A percentile compares a stretch with the other conserved stretches of the same genome.
phyloP scores from a whole-genome alignment of 164 flowering plant genomes.

The Stephania yunnanensis region DNA sequence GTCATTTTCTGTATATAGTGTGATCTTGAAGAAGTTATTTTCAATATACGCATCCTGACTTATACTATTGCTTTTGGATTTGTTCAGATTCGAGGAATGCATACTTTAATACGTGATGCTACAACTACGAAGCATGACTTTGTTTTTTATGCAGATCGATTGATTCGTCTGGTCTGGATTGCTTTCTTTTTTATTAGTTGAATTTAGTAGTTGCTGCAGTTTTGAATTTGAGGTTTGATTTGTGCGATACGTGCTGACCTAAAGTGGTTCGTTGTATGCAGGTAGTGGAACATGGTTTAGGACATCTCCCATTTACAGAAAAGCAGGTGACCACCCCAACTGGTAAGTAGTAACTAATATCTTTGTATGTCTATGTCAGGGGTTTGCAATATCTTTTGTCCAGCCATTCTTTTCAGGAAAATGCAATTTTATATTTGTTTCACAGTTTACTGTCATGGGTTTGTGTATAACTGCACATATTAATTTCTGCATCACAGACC shows the following conservation, averaged over 20 bases:
- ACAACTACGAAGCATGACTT: constrained; percentile 93
- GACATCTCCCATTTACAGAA: constrained; percentile 97
- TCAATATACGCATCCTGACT: not conserved
- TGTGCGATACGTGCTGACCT: constrained; percentile 3
- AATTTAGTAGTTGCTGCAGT: not conserved
- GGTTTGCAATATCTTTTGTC: not conserved
- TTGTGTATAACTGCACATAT: no score
- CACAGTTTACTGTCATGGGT: no score
- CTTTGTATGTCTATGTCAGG: not conserved
- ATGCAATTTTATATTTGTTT: no score
- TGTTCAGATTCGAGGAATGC: constrained; percentile 98
- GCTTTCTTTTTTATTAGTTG: constrained; percentile 11
- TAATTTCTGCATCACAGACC: no score
- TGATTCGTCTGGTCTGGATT: constrained; percentile 81
- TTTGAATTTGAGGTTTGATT: not conserved
- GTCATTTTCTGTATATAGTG: not conserved
- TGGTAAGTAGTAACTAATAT: constrained; percentile 47
- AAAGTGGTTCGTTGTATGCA: constrained; percentile 17
- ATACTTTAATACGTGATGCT: constrained; percentile 91
- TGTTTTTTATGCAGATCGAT: constrained; percentile 89
- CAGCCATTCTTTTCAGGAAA: no score
- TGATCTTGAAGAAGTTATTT: not conserved
- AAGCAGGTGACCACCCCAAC: constrained; percentile 97
- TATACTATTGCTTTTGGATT: constrained; percentile 10
- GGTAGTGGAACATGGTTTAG: constrained; percentile 99